Evolutionary conservation across 331 rosid species (phyloP), one percentile per base, ranked within the genome.

Genomic region (Pyrus hybrid): DNA sequence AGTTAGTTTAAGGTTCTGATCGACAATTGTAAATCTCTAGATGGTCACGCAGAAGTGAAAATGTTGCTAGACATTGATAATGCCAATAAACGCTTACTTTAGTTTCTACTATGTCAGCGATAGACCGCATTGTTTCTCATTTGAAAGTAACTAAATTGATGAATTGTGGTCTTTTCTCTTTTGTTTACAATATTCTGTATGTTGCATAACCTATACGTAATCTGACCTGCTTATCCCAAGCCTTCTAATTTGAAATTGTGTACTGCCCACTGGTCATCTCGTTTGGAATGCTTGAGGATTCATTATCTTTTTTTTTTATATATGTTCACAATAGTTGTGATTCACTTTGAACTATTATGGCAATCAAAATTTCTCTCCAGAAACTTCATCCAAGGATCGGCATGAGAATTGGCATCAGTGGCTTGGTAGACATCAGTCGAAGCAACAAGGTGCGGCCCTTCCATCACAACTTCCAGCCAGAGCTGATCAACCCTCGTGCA

Each of bases 401-500:
- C 90, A 74, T 26, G 97, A 92, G 58, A 79, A 65, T 83, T 79
- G 93, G 97, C 84, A 83, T 77, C 92, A 86, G 70, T 87, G 87
- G 60, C 45, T 16, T 82, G 76, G 68, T 67, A 88, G 87, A 88
- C 84, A 73, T 85, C 92, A 70, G 54, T 63, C 51, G 45, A 90
- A 86, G 79, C 88, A 78, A 73, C 87, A 77, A 21, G 81, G 79
- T 82, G 84, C 82, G 5, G 65, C 97, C 75, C 87, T 93, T 87
- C 98, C 98, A 68, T 84, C 87, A 43, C 90, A 93, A 84, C 97
- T 93, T 84, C 97, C 96, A 78, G 87, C 88, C 41, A 74, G 88
- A 86, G 98, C 98, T 79, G 93, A 89, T 84, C 87, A 88, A 69
- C 98, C 97, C 72, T 85, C 98, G 78, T 88, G 86, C 72, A 88